Evolutionary conservation across 352 stramenopile genomes (phyloP).

Genomic region (Hyphochytrium catenoides): DNA sequence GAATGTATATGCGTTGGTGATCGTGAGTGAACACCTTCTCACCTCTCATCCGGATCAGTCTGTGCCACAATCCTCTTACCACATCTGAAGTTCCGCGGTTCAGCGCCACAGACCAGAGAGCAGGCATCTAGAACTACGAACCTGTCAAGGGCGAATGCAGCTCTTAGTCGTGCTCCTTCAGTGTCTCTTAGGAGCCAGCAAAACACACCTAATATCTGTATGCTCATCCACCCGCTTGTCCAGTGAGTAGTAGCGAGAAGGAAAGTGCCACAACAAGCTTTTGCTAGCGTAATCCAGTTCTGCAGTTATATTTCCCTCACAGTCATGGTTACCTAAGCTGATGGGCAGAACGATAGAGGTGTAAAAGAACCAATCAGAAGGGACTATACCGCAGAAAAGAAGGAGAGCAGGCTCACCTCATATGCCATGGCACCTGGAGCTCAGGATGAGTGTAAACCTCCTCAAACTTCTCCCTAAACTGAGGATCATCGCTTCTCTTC

Average conservation of each 20-base stretch:
- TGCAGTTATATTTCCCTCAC: slow-evolving; percentile 42
- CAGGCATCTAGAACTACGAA: slow-evolving; percentile 50
- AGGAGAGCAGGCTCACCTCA: slow-evolving; percentile 22
- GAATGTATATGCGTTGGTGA: no score
- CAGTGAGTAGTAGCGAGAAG: slow-evolving; percentile 16
- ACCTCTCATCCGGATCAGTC: slow-evolving; percentile 26
- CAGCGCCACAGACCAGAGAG: slow-evolving; percentile 47
- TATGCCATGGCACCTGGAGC: slow-evolving; percentile 50
- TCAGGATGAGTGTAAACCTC: slow-evolving; percentile 41
- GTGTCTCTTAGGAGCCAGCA: not conserved
- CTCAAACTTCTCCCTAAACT: not conserved
- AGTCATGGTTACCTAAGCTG: slow-evolving; percentile 65
- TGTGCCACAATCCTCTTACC: slow-evolving; percentile 45
- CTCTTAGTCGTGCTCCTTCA: no score
- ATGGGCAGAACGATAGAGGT: not conserved
- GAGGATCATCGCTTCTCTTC: no score
- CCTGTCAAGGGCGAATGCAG: no score
- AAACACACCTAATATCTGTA: not conserved
- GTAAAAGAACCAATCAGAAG: not conserved
- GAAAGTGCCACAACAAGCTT: slow-evolving; percentile 49
- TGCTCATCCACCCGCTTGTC: no score
- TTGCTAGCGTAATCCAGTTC: slow-evolving; percentile 47
- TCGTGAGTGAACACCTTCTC: no score
- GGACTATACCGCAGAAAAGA: not conserved
- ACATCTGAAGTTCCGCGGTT: slow-evolving; percentile 44